Evolutionary conservation across 2,329 filamentous ascomycete genomes (phyloP).

Genomic region (Botryotinia convoluta): DNA sequence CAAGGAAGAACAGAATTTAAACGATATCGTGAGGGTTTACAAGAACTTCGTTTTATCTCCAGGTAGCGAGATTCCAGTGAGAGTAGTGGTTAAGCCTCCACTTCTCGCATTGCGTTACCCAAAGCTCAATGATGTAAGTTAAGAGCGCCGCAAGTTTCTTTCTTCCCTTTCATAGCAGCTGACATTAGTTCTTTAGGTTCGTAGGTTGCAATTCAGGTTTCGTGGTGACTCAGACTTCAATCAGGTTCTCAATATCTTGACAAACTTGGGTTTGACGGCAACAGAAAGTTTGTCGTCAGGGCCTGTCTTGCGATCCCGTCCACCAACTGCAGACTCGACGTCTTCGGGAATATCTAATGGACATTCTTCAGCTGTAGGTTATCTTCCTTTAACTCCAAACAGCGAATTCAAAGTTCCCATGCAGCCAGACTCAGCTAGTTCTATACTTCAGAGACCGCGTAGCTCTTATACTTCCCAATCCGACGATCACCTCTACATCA

Average conservation of each 20-base stretch:
- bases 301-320: constrained; percentile 7
- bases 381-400: constrained; percentile 5
- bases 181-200: constrained; percentile 37
- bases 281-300: constrained; percentile 22
- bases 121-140: constrained; percentile 33
- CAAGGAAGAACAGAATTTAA: constrained; percentile 37
- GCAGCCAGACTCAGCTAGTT: constrained; percentile 22
- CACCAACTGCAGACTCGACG: neutral
- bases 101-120: constrained; percentile 40
- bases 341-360: neutral
- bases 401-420: constrained; percentile 29
- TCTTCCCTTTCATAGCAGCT: neutral
- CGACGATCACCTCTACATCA: neutral
- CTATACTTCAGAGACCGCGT: constrained; percentile 15
- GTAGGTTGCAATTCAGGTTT: constrained; percentile 47
- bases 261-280: constrained; percentile 39
- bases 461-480: constrained; percentile 6
- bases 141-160: neutral
- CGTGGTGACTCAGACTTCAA: constrained; percentile 40
- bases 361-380: neutral
- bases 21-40: constrained; percentile 27
- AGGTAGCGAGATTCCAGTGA: constrained; percentile 34
- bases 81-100: constrained; percentile 37
- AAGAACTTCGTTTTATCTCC: constrained; percentile 26
- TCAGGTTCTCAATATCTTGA: constrained; percentile 32